Base-by-base conservation (phyloP, 495 filamentous ascomycete species). In the Glarea lozoyensis region DNA sequence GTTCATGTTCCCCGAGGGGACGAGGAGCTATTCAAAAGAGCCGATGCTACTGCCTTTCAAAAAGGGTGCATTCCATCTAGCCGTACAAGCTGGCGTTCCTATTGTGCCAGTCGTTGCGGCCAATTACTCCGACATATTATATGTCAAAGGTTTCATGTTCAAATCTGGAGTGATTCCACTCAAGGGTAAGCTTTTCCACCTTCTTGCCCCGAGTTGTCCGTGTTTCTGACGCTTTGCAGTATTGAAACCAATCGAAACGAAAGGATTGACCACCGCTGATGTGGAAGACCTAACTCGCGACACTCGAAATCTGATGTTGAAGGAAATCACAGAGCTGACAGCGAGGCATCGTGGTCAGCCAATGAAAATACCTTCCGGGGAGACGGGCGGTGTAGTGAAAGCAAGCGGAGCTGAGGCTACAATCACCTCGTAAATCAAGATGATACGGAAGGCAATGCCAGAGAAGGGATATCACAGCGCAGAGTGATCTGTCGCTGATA, bases 11-110 rank as follows among this genome's bases (percentile, higher is more conserved):
- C 82, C 85, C 27, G 92, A 98, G 65, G 92, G 92, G 11, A 99
- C 92, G 4, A 72, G 92, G 37, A 90, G 84, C 50, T 95, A 99
- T 67, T 74, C 81, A 36, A 75, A 80, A 50, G 78, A 86, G 36
- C 82, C 92, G 4, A 78, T 72, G 38, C 63, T 99, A 55, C 65
- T 96, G 42, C 79, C 84, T 5, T 99, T 97, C 68, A 98, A 99
- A 68, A 97, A 97, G 68, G 92, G 92, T 45, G 92, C 92, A 27
- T 99, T 97, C 65, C 92, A 97, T 60, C 68, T 98, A 10, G 92
- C 92, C 16, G 78, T 99, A 5, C 84, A 96, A 67, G 93, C 90
- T 0, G 82, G 86, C 56, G 90, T 94, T 20, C 88, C 87, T 15
- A 85, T 97, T 55, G 81, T 99, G 27, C 90, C 90, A 0, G 68